Evolutionary conservation across 129 eudicot species (phyloP).

Genomic region (Scalesia atractyloides): DNA sequence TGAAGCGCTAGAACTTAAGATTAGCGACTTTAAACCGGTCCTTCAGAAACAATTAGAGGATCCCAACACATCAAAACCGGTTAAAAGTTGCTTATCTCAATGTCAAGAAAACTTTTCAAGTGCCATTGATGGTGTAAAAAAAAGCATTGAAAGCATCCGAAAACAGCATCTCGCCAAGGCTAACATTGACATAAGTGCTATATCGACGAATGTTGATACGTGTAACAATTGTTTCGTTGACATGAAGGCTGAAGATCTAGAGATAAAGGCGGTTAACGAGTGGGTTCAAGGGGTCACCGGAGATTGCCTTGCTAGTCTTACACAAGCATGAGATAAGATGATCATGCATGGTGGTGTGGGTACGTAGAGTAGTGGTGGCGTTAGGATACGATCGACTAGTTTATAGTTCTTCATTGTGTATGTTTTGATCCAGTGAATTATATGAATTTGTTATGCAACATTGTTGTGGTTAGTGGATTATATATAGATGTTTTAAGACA

Average conservation of each 20-base stretch:
- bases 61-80: slow-evolving; percentile 19
- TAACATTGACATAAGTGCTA: slow-evolving; percentile 34
- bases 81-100: slow-evolving; percentile 30
- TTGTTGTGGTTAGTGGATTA: neutral
- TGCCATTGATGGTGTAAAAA: slow-evolving; percentile 39
- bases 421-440: neutral
- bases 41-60: slow-evolving; percentile 31
- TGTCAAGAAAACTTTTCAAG: slow-evolving; percentile 37
- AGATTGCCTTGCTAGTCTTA: slow-evolving; percentile 38
- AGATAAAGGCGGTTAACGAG: slow-evolving; percentile 38
- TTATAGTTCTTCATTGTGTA: neutral
- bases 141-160: slow-evolving; percentile 26
- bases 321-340: neutral
- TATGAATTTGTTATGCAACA: neutral
- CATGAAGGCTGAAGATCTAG: slow-evolving; percentile 32
- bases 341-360: too few relatives aligned
- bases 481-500: too few relatives aligned
- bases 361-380: too few relatives aligned
- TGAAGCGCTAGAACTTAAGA: slow-evolving; percentile 27
- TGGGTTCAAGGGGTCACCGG: slow-evolving; percentile 47
- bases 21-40: slow-evolving; percentile 18
- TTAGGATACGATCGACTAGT: too few relatives aligned
- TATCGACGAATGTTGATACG: slow-evolving; percentile 35
- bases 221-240: slow-evolving; percentile 41
- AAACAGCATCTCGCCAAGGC: slow-evolving; percentile 35